Evolutionary conservation across 139 green algal genomes (phyloP).

Genomic region (Chlamydomonas incerta): DNA sequence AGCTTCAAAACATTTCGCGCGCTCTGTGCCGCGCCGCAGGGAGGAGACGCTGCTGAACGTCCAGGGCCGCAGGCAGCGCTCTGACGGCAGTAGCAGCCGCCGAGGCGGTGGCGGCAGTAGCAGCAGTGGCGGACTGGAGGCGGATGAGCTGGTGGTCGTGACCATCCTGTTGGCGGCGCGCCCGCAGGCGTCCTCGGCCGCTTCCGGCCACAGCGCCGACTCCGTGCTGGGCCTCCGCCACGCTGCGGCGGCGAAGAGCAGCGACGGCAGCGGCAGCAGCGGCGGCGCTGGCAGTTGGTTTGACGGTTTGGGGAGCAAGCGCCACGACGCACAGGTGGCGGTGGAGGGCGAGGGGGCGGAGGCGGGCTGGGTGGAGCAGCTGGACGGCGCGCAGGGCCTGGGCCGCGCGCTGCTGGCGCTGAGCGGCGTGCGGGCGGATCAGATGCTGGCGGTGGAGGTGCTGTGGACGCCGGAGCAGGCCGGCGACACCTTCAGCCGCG

Average conservation of each 20-base stretch:
- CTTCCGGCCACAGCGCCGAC: no score
- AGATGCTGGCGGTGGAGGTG: not conserved
- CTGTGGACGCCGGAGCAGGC: conserved; percentile 3
- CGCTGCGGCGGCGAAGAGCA: no score
- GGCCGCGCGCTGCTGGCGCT: not conserved
- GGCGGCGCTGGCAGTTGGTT: no score
- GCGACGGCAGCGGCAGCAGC: not conserved
- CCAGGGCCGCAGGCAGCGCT: not conserved
- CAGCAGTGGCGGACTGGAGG: not conserved
- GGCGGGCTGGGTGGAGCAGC: no score
- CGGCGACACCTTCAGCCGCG: not conserved
- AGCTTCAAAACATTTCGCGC: no score
- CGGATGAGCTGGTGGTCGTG: conserved; percentile 2
- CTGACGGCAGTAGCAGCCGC: no score
- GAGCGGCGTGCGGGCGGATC: not conserved
- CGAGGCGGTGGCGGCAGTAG: no score
- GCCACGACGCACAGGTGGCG: no score
- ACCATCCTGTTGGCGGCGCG: not conserved
- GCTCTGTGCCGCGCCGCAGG: no score
- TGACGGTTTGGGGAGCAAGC: no score
- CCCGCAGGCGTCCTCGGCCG: not conserved
- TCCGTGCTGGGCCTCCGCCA: not conserved
- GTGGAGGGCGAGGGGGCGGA: no score
- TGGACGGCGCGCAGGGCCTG: not conserved
- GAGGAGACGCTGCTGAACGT: not conserved